Percentiles rank a stretch among this genome's conserved stretches.
phyloP scores from a whole-genome alignment of 2,329 filamentous ascomycete species.

The Fusarium redolens region DNA sequence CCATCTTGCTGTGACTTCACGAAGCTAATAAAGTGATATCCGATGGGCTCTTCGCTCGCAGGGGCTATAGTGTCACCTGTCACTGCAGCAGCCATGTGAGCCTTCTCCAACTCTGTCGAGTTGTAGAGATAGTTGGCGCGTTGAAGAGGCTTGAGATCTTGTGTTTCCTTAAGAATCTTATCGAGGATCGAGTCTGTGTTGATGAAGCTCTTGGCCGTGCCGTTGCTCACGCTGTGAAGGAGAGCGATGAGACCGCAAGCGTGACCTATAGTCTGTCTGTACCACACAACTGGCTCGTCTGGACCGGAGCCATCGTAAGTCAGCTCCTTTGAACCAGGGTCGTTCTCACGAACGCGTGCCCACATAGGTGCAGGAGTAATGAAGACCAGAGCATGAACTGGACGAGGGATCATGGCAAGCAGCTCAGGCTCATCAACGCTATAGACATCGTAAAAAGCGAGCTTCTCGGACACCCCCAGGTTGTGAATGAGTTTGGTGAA shows the following conservation, averaged over 20 bases:
- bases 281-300: conserved; percentile 80
- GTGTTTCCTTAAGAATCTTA: conserved; percentile 69
- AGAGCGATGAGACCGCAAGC: conserved; percentile 85
- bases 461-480: conserved; percentile 74
- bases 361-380: conserved; percentile 74
- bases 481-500: conserved; percentile 78
- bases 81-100: conserved; percentile 76
- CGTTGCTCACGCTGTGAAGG: conserved; percentile 79
- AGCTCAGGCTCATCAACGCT: conserved; percentile 81
- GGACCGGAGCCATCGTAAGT: conserved; percentile 50
- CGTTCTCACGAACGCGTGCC: conserved; percentile 54
- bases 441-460: conserved; percentile 86
- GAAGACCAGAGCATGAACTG: conserved; percentile 80
- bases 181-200: conserved; percentile 64
- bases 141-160: conserved; percentile 67
- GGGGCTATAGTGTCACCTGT: conserved; percentile 76
- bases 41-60: conserved; percentile 68
- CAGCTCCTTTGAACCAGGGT: conserved; percentile 37
- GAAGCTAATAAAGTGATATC: conserved; percentile 85
- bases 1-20: conserved; percentile 71
- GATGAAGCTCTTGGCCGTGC: conserved; percentile 67
- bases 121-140: conserved; percentile 79
- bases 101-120: conserved; percentile 75
- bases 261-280: conserved; percentile 85
- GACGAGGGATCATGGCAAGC: conserved; percentile 77